Evolutionary conservation across 306 rosid species (phyloP), one percentile per base, ranked within the genome.

Genomic region (Cucurbita pepo): DNA sequence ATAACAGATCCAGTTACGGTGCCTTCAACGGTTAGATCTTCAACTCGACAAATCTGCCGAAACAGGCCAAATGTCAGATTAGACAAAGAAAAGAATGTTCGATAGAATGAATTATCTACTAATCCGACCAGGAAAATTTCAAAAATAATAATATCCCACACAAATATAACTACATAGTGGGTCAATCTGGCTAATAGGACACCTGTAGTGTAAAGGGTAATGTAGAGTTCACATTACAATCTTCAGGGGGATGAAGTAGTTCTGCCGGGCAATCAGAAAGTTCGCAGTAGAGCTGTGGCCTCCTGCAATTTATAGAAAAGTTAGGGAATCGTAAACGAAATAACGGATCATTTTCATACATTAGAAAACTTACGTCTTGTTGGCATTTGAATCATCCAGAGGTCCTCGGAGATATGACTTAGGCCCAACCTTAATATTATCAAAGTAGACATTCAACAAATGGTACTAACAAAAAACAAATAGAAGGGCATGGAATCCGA

Each of bases 181-280:
- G 52, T 76, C 77, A 74, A 74, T 72, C 75, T 72, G 71, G 81
- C 66, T 76, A 81, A 82, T 69, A 80, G 79, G 69, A 79, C 78
- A 94, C 98, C 98, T 94, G 98, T 83, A 94, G 90, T 73, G 98
- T 94, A 83, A 94, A 94, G 85, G 89, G 83, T 78, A 94, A 77
- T 8, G 98, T 86, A 52, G 98, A 94, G 87, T 94, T 94, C 83
- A 94, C 87, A 25, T 94, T 94, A 80, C 98, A 94, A 74, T 90
- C 97, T 84, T 94, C 97, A 51, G 98, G 97, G 8, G 98, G 98
- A 81, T 94, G 92, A 75, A 94, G 85, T 81, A 94, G 79, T 79
- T 94, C 98, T 67, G 36, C 67, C 22, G 98, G 96, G 83, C 98
- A 94, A 84, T 81, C 82, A 77, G 85, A 88, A 64, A 69, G 85